These are phyloP conservation scores for Penicillium bovifimosum DNA, from an alignment of 495 filamentous ascomycete species.

Conservation along the genomic window DNA sequence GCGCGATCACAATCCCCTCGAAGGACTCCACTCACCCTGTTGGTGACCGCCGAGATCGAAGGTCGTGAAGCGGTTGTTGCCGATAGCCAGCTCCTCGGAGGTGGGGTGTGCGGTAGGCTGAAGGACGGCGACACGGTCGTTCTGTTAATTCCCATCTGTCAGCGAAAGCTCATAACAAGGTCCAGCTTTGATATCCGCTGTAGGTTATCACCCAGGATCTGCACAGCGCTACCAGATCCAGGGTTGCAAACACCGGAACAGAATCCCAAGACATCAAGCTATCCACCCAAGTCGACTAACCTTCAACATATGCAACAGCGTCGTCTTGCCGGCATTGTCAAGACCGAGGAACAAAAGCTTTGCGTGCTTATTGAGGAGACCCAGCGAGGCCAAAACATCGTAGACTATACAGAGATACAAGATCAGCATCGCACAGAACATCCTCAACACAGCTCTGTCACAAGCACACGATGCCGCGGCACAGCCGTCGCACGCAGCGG, in stretches of 20 bases:
- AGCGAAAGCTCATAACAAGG: constrained; percentile 4
- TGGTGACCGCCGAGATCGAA: constrained; percentile 97
- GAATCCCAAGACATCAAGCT: background rate
- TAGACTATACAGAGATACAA: constrained; percentile 59
- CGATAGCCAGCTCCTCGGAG: constrained; percentile 93
- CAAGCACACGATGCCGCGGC: constrained; percentile 15
- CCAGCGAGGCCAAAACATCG: constrained; percentile 84
- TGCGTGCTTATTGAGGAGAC: constrained; percentile 92
- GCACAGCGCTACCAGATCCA: background rate
- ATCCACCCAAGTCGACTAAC: constrained; percentile 39
- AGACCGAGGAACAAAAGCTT: constrained; percentile 92
- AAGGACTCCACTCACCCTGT: constrained; percentile 59
- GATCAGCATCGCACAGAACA: constrained; percentile 7
- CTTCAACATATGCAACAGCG: constrained; percentile 88
- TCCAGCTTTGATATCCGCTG: background rate
- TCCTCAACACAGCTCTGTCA: constrained; percentile 5
- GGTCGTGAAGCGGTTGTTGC: constrained; percentile 93
- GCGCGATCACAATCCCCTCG: background rate
- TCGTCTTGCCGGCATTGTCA: constrained; percentile 98
- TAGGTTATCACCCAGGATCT: background rate
- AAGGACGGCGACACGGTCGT: constrained; percentile 90
- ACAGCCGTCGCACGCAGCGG: background rate
- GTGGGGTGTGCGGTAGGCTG: constrained; percentile 88
- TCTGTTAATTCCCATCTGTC: constrained; percentile 44
- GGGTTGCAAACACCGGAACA: too few species aligned